A percentile compares a stretch with the other conserved stretches of the same genome.
phyloP scores from a whole-genome alignment of 2,329 filamentous ascomycete genomes.

The Colletotrichum liaoningense region DNA sequence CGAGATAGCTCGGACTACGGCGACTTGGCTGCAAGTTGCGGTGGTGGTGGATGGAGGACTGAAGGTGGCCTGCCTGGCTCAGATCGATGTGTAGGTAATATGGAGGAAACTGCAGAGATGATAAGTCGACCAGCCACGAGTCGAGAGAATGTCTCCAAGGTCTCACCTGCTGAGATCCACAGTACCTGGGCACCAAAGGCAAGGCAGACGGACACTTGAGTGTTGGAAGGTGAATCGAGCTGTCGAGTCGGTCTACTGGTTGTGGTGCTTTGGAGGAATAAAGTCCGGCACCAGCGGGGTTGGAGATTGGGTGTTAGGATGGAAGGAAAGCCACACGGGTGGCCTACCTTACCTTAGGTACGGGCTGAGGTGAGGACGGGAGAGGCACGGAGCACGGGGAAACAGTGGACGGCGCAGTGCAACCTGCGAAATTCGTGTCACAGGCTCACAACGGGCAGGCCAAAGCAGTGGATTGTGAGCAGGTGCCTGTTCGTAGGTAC shows the following conservation, averaged over 20 bases:
- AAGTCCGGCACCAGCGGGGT: conserved; percentile 28
- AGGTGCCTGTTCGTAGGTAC: too few species aligned
- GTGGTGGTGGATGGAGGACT: background rate
- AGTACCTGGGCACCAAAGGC: background rate
- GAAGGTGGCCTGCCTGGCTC: background rate
- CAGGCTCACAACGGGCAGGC: background rate
- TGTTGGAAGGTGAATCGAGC: background rate
- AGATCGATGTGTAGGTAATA: background rate
- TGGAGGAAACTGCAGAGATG: background rate
- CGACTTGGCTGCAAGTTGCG: background rate
- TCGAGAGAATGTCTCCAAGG: background rate
- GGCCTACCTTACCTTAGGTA: too few species aligned
- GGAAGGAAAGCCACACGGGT: background rate
- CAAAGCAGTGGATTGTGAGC: too few species aligned
- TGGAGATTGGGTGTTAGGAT: conserved; percentile 14
- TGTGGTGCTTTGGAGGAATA: conserved; percentile 6
- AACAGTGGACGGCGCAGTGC: background rate
- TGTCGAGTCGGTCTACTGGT: background rate
- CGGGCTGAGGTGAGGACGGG: background rate
- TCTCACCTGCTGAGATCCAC: background rate
- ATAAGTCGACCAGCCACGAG: background rate
- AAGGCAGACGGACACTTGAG: background rate
- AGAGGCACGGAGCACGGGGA: background rate
- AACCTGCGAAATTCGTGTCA: background rate
- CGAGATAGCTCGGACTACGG: background rate